Evolutionary conservation across 495 filamentous ascomycete genomes (phyloP).

Genomic region (Neurospora sp.): DNA sequence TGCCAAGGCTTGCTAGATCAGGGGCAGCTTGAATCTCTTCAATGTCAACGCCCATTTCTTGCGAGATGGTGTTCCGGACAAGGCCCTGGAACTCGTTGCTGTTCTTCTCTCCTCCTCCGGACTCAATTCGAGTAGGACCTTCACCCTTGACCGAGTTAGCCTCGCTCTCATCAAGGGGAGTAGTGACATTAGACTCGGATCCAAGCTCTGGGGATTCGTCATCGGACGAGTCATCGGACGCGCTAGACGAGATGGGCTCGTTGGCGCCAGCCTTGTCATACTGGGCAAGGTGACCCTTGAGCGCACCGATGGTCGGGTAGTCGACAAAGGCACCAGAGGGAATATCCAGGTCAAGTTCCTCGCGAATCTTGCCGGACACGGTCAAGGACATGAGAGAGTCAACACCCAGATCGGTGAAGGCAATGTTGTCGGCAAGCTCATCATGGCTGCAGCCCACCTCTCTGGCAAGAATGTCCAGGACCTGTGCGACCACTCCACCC

Average conservation of each 20-base stretch:
- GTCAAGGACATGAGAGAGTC: constrained; percentile 51
- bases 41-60: constrained; percentile 57
- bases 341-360: constrained; percentile 49
- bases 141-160: constrained; percentile 32
- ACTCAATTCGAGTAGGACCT: background rate
- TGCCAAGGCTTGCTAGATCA: constrained; percentile 44
- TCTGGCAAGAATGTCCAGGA: constrained; percentile 54
- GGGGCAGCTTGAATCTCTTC: constrained; percentile 49
- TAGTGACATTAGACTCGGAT: constrained; percentile 39
- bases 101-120: constrained; percentile 13
- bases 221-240: constrained; percentile 28
- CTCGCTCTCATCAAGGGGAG: constrained; percentile 36
- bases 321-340: constrained; percentile 44
- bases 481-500: constrained; percentile 27
- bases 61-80: constrained; percentile 50
- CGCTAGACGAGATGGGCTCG: constrained; percentile 13
- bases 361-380: constrained; percentile 42
- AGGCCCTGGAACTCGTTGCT: constrained; percentile 38
- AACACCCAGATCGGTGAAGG: constrained; percentile 48
- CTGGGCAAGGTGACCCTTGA: constrained; percentile 48
- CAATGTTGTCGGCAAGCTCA: constrained; percentile 48
- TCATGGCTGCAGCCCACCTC: constrained; percentile 54
- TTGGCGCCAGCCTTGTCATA: constrained; percentile 33
- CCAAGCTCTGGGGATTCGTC: constrained; percentile 33
- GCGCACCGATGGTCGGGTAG: constrained; percentile 45